Evolutionary conservation across 352 stramenopile species (phyloP), one percentile per base, ranked within the genome.

Genomic region (Pythium sukuiense): DNA sequence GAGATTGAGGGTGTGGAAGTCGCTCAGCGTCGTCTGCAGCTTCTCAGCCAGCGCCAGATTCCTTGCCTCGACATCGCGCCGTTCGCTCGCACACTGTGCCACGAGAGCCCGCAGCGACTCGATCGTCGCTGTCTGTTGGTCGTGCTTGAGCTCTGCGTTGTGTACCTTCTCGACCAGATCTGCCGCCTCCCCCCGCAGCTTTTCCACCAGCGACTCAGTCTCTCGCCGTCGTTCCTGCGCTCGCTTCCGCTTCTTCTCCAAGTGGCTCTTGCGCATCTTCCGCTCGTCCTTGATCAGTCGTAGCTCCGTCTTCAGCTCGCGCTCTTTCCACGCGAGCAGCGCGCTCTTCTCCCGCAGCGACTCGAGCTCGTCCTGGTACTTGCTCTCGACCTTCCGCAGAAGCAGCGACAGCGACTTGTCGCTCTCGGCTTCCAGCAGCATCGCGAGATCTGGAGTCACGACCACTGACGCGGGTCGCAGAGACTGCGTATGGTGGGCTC

Each of bases 311-410:
- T 90, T 92, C 53, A 93, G 73, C 61, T 95, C 87, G 32, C 81
- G 81, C 67, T 88, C 81, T 43, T 85, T 83, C 77, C 81, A 91
- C 35, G 73, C 61, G 29, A 91, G 77, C 63, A 89, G 69, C 14
- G 83, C 77, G 65, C 89, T 89, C 48, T 84, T 74, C 57, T 93
- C 80, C 41, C 85, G 84, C 7, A 93, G 74, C 43, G 78, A 69
- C 55, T 93, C 85, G 18, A 93, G 71, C 54, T 95, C 83, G 66
- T 93, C 85, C 61, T 87, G 73, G 57, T 89, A 90, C 60, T 90
- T 90, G 62, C 78, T 89, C 67, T 95, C 86, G 18, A 92, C 59
- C 52, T 89, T 87, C 39, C 86, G 83, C 54, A 92, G 70, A 54
- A 92, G 74, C 65, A 93, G 62, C 67, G 86, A 89, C 61, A 92